These are phyloP conservation scores for Jamesozyma lodderae DNA, from an alignment of 805 yeast genomes.

Conservation along the genomic window DNA sequence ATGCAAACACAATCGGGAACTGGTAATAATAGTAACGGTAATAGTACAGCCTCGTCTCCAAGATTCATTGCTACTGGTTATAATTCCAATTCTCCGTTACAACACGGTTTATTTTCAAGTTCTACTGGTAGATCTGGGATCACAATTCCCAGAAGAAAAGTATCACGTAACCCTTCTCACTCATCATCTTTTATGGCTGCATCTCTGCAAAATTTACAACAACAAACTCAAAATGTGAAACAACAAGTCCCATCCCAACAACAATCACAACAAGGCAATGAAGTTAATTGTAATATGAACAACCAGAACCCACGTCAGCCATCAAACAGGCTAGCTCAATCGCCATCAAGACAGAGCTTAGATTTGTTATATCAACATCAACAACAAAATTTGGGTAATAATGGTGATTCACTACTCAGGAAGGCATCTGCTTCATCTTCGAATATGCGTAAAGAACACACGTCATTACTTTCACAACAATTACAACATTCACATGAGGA, in stretches of 20 bases:
- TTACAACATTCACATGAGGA: slow-evolving; percentile 26
- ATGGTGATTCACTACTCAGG: not conserved
- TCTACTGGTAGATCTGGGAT: slow-evolving; percentile 22
- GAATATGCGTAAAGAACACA: slow-evolving; percentile 16
- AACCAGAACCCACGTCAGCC: slow-evolving; percentile 7
- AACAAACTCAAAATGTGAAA: slow-evolving; percentile 4
- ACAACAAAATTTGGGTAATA: too few species aligned
- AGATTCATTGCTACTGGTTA: slow-evolving; percentile 8
- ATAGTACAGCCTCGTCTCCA: slow-evolving; percentile 28
- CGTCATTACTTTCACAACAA: slow-evolving; percentile 30
- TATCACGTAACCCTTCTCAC: slow-evolving; percentile 24
- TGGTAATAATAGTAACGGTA: slow-evolving; percentile 1
- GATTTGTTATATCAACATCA: slow-evolving; percentile 4
- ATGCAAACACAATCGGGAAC: slow-evolving; percentile 1
- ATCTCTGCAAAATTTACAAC: slow-evolving; percentile 23
- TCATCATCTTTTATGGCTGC: slow-evolving; percentile 27
- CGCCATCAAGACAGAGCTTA: slow-evolving; percentile 1
- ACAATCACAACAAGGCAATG: slow-evolving; percentile 9
- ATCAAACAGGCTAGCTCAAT: not conserved
- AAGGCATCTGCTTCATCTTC: not conserved
- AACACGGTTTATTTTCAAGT: slow-evolving; percentile 15
- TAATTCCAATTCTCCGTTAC: slow-evolving; percentile 15
- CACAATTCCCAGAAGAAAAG: slow-evolving; percentile 24
- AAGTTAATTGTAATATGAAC: too few species aligned
- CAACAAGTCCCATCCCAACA: slow-evolving; percentile 1